Conservation (phyloP, 441 rosid species). For the Kokia cookei region DNA sequence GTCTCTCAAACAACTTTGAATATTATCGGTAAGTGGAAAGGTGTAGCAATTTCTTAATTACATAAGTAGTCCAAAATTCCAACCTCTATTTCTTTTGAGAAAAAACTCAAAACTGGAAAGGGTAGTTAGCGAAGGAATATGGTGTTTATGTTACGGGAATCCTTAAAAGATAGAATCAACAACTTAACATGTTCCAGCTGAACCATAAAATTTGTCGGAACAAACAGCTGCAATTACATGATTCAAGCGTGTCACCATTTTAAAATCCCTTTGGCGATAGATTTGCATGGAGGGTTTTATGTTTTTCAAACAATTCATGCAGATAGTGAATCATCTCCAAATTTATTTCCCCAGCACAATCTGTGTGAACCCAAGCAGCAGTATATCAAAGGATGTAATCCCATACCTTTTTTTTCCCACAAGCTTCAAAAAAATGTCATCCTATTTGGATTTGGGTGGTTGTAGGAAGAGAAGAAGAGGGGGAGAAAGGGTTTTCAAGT, state of each 20-base stretch:
- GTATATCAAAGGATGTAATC: constrained; percentile 20
- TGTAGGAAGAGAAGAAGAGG: constrained; percentile 71
- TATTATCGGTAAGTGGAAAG: too few relatives aligned
- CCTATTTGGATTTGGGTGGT: constrained; percentile 15
- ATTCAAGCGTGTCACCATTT: constrained; percentile 49
- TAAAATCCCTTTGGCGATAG: constrained; percentile 35
- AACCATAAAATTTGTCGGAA: constrained; percentile 49
- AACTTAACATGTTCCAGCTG: constrained; percentile 20
- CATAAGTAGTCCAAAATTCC: too few relatives aligned
- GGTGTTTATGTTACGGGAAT: constrained; percentile 14
- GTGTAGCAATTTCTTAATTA: too few relatives aligned
- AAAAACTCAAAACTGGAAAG: background rate
- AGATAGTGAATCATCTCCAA: constrained; percentile 37
- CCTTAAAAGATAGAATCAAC: constrained; percentile 3
- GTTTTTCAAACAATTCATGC: constrained; percentile 55
- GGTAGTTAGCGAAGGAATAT: constrained; percentile 45
- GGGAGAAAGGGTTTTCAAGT: constrained; percentile 55
- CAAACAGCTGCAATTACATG: constrained; percentile 12
- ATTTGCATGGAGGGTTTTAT: constrained; percentile 45
- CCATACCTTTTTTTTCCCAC: background rate
- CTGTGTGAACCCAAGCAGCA: constrained; percentile 41
- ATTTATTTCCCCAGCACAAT: constrained; percentile 65
- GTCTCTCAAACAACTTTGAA: too few relatives aligned
- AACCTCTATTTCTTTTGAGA: too few relatives aligned
- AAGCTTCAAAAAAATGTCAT: background rate